phyloP scores from a whole-genome alignment of 2,329 filamentous ascomycete species.

The Alternaria gaisen region DNA sequence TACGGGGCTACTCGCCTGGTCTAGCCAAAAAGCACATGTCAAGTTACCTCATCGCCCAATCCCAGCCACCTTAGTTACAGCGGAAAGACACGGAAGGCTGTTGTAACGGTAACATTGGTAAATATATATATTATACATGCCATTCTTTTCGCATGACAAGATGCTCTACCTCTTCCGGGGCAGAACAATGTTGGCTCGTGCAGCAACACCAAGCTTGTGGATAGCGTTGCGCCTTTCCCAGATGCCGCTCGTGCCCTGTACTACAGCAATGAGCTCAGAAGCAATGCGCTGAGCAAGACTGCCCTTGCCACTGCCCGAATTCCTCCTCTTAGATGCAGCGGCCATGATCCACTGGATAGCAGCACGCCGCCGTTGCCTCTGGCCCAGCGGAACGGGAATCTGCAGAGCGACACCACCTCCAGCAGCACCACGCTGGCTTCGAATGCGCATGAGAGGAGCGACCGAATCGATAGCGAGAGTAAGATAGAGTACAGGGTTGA shows the following conservation, averaged over 20 bases:
- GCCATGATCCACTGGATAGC: constrained; percentile 92
- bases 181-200: constrained; percentile 73
- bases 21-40: neutral
- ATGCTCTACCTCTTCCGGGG: constrained; percentile 40
- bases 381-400: constrained; percentile 77
- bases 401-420: constrained; percentile 88
- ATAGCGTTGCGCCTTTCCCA: constrained; percentile 83
- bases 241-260: constrained; percentile 82
- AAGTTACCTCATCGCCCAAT: constrained; percentile 6
- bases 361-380: constrained; percentile 77
- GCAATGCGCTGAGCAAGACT: constrained; percentile 81
- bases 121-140: constrained; percentile 13
- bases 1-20: constrained; percentile 4
- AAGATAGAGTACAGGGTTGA: constrained; percentile 90
- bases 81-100: neutral
- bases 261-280: constrained; percentile 84
- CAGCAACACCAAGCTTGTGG: constrained; percentile 82
- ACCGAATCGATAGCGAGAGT: constrained; percentile 92
- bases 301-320: constrained; percentile 73
- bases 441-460: constrained; percentile 84
- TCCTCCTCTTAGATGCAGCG: constrained; percentile 79
- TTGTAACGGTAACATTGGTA: neutral
- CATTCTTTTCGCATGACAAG: neutral
- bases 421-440: constrained; percentile 76
- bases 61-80: neutral